These are phyloP conservation scores for Dicorynia guianensis DNA, from an alignment of 306 rosid species.

Conservation along the genomic window DNA sequence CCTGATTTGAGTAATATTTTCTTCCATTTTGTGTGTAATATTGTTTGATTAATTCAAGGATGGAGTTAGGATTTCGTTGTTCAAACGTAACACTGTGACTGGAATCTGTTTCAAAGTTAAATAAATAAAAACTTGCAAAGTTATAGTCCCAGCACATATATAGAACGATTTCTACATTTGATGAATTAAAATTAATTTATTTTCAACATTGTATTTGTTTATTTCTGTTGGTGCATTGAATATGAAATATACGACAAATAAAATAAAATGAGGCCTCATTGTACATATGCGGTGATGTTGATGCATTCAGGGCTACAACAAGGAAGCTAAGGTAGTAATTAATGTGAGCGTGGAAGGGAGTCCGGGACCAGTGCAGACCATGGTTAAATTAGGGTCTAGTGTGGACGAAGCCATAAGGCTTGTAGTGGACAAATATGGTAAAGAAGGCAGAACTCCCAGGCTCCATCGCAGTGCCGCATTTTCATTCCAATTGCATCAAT, in stretches of 20 bases:
- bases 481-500: slow-evolving; percentile 72
- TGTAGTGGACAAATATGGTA: slow-evolving; percentile 68
- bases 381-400: slow-evolving; percentile 81
- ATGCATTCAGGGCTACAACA: slow-evolving; percentile 59
- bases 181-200: too few relatives aligned
- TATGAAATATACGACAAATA: too few relatives aligned
- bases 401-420: slow-evolving; percentile 73
- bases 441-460: slow-evolving; percentile 81
- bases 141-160: too few relatives aligned
- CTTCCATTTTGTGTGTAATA: neutral
- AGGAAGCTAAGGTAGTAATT: slow-evolving; percentile 86
- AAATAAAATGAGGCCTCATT: neutral
- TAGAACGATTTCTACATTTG: too few relatives aligned
- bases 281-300: neutral
- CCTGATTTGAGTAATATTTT: neutral
- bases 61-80: too few relatives aligned
- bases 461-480: slow-evolving; percentile 46
- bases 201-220: too few relatives aligned
- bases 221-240: too few relatives aligned
- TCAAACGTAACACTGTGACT: too few relatives aligned
- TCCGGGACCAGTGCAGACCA: slow-evolving; percentile 77
- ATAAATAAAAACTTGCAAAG: neutral
- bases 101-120: neutral
- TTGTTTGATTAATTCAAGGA: too few relatives aligned
- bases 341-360: slow-evolving; percentile 91